These are phyloP conservation scores for Naganishia liquefaciens DNA, from an alignment of 1,284 basidiomycete genomes.

Conservation along the genomic window DNA sequence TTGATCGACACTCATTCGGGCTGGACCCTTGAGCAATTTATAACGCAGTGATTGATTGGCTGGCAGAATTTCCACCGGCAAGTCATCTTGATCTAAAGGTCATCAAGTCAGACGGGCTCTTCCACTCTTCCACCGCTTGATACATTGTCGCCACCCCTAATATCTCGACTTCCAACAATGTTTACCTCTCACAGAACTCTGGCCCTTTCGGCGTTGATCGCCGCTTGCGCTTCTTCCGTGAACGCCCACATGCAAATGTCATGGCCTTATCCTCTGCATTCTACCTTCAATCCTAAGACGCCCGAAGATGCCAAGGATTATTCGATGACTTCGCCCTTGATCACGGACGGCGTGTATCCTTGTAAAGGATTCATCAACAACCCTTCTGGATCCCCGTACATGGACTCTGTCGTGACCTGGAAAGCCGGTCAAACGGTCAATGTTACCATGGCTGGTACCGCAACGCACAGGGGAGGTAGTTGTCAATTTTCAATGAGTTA, in stretches of 20 bases:
- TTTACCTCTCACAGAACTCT: conserved; percentile 8
- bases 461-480: conserved; percentile 53
- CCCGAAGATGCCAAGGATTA: conserved; percentile 50
- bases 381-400: conserved; percentile 37
- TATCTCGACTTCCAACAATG: conserved; percentile 3
- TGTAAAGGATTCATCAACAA: conserved; percentile 54
- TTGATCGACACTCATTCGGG: not conserved
- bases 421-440: conserved; percentile 40
- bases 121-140: too few species aligned
- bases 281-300: conserved; percentile 44
- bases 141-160: not conserved
- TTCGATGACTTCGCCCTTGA: conserved; percentile 49
- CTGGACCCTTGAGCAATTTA: too few species aligned
- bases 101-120: not conserved
- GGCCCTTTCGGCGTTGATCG: conserved; percentile 10
- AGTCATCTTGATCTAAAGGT: not conserved
- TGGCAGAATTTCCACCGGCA: not conserved
- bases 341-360: conserved; percentile 47
- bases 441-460: conserved; percentile 47
- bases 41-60: too few species aligned
- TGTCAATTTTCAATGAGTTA: conserved; percentile 54
- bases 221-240: conserved; percentile 31
- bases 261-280: conserved; percentile 47
- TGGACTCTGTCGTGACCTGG: conserved; percentile 45
- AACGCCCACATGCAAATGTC: conserved; percentile 48